Evolutionary conservation across 768 basidiomycete genomes (phyloP), one percentile per base, ranked within the genome.

Genomic region (Gloeopeniophorella convolvens): DNA sequence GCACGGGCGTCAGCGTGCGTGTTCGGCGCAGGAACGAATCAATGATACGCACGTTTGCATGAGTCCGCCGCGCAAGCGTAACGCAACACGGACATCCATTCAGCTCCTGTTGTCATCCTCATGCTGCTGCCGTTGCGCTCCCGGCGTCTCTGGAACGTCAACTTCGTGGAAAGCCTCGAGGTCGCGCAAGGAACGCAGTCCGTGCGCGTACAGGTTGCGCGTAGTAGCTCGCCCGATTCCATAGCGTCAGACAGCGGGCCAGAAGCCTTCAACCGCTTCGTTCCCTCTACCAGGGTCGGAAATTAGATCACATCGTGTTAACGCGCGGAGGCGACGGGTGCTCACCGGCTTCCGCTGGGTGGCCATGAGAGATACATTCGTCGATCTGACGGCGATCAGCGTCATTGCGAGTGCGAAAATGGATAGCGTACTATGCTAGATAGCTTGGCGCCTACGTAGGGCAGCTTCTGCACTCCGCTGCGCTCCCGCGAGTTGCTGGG

Each of bases 191-290:
- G n/a, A n/a, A n/a, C n/a, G n/a, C n/a, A n/a, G n/a, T n/a, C n/a
- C n/a, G n/a, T 74, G 67, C 23, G 76, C 75, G 62, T 82, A 85
- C 4, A 89, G 72, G 30, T 72, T 68, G 5, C 79, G 74, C 5
- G 89, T 84, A 7, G 74, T 85, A 12, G 68, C 64, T 0, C 86
- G 71, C 6, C 89, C 89, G 24, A 91, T 80, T 5, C 85, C 82
- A 43, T 91, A 81, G 44, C 90, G 66, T 4, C 75, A 71, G 73
- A 72, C 8, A 89, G 72, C 0, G 77, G 65, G 44, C 69, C 65
- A 61, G 76, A 87, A 32, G 83, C 77, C 27, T 70, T 51, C 1
- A 79, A 78, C 4, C 62, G 60, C 3, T 26, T 3, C 66, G 64
- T 4, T 77, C 75, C 5, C 60, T 70, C 61, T 72, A n/a, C n/a